phyloP scores from a whole-genome alignment of 208 protist species.

The Wallacemonas sp. region DNA sequence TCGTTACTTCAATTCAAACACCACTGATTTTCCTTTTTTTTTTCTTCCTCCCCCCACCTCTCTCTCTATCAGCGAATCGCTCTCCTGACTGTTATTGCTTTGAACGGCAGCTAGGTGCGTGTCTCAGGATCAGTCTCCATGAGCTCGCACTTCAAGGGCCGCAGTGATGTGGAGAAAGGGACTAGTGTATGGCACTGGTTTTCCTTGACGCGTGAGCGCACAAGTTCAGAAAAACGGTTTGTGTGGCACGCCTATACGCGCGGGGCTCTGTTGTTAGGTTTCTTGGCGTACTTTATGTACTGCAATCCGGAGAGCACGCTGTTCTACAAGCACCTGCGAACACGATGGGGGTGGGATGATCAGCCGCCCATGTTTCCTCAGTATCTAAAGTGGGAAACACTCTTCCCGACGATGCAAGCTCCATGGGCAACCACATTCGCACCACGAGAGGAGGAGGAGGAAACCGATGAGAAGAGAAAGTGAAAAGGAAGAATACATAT shows the following conservation, averaged over 20 bases:
- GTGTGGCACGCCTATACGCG: conserved; percentile 57
- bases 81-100: too few species aligned
- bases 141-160: conserved; percentile 62
- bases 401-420: conserved; percentile 9
- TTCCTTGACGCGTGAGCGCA: conserved; percentile 40
- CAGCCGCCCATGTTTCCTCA: conserved; percentile 56
- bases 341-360: conserved; percentile 40
- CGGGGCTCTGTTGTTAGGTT: conserved; percentile 24
- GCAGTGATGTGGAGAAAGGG: conserved; percentile 34
- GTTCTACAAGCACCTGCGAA: conserved; percentile 52
- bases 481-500: too few species aligned
- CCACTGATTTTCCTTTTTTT: conserved; percentile 15
- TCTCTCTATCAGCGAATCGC: background rate
- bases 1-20: background rate
- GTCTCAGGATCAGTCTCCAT: too few species aligned
- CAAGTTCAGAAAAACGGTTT: conserved; percentile 53
- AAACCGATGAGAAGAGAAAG: background rate
- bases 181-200: conserved; percentile 55
- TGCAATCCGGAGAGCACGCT: conserved; percentile 87
- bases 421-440: background rate
- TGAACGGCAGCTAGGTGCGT: too few species aligned
- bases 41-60: background rate
- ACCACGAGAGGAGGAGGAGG: background rate
- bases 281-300: conserved; percentile 81
- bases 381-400: conserved; percentile 36